Evolutionary conservation across 2,329 filamentous ascomycete species (phyloP).

Genomic region (Didymosphaeria variabile): DNA sequence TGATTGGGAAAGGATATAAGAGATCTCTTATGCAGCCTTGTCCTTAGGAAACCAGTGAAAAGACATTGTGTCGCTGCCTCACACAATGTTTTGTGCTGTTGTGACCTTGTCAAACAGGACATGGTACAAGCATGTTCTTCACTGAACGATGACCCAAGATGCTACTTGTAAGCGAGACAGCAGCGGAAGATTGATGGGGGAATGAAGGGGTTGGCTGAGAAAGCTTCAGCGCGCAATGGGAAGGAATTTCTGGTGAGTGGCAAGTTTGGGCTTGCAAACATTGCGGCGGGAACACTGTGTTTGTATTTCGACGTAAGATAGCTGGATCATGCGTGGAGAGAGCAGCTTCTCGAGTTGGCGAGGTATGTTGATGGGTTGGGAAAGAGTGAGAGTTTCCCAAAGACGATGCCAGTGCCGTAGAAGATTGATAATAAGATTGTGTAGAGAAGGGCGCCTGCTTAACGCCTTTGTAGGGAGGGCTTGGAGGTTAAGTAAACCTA

Average conservation of each 20-base stretch:
- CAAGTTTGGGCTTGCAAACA: background rate
- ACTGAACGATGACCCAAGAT: background rate
- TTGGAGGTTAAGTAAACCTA: too few relatives aligned
- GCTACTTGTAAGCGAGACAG: conserved; percentile 29
- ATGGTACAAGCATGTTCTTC: background rate
- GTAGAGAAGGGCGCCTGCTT: background rate
- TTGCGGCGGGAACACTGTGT: background rate
- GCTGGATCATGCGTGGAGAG: background rate
- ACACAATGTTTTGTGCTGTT: too few relatives aligned
- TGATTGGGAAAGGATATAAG: too few relatives aligned
- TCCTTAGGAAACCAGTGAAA: too few relatives aligned
- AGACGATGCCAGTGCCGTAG: background rate
- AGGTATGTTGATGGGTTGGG: background rate
- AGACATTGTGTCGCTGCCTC: too few relatives aligned
- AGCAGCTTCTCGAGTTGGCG: background rate
- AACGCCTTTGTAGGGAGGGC: too few relatives aligned
- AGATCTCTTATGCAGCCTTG: too few relatives aligned
- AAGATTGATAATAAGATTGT: background rate
- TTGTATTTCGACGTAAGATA: background rate
- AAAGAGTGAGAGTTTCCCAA: background rate
- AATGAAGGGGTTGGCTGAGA: background rate
- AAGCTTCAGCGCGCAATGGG: background rate
- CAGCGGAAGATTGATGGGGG: background rate
- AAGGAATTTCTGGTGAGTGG: background rate
- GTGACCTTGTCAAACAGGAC: too few relatives aligned